A percentile compares a stretch with the other conserved stretches of the same genome.
These are phyloP conservation scores for Papiliotrema laurentii DNA, from an alignment of 1,284 basidiomycete genomes.

Conservation along the genomic window DNA sequence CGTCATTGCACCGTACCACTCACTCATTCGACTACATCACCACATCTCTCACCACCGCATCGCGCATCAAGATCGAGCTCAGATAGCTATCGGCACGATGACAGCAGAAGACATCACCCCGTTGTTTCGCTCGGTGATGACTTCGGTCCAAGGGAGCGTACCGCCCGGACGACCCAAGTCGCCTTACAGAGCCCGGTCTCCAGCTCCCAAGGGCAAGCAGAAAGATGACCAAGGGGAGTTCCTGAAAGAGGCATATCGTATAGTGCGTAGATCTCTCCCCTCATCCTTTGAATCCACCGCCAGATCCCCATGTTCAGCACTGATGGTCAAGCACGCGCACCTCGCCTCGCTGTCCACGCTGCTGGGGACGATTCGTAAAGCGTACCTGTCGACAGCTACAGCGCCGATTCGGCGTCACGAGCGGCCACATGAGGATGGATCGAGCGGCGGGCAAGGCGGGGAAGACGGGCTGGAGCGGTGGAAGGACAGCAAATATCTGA, in stretches of 20 bases:
- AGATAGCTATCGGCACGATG: too few species aligned
- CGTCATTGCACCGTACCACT: too few species aligned
- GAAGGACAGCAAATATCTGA: conserved; percentile 49
- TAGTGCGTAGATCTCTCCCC: conserved; percentile 27
- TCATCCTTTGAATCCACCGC: too few species aligned
- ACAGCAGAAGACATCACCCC: conserved; percentile 9
- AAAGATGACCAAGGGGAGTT: conserved; percentile 36
- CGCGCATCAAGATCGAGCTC: not conserved
- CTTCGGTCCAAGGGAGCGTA: conserved; percentile 1
- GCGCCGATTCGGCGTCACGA: conserved; percentile 26
- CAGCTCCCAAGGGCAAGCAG: conserved; percentile 12
- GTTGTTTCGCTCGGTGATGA: not conserved
- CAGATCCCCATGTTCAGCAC: not conserved
- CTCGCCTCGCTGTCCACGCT: conserved; percentile 31
- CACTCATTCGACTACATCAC: not conserved
- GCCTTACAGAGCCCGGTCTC: conserved; percentile 7
- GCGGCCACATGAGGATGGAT: not conserved
- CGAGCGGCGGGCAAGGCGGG: not conserved
- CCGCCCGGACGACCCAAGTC: conserved; percentile 13
- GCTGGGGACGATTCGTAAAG: conserved; percentile 39
- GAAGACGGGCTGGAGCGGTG: conserved; percentile 30
- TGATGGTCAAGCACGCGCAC: conserved; percentile 34
- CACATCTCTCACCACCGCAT: not conserved
- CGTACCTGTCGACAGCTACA: conserved; percentile 39
- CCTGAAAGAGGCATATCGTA: conserved; percentile 45